Evolutionary conservation across 192 early-diverging fungal genomes (phyloP).

Genomic region (Coemansia sp.): DNA sequence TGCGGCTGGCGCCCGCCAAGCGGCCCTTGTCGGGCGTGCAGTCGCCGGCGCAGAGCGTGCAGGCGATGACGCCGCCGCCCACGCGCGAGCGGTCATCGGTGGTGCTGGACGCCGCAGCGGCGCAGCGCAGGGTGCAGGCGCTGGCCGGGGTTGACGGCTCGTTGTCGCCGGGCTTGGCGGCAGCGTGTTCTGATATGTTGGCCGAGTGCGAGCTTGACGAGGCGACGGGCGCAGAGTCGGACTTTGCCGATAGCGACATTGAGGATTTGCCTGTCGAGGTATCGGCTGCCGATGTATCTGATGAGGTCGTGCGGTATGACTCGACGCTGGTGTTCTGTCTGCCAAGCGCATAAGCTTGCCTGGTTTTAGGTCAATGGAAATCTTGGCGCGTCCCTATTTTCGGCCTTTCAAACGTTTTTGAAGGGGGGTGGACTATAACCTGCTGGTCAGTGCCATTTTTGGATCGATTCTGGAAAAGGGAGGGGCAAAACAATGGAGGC

Average conservation of each 20-base stretch:
- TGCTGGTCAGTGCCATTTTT: too few relatives aligned
- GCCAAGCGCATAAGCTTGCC: background rate
- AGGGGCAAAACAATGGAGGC: too few relatives aligned
- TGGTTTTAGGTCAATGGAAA: too few relatives aligned
- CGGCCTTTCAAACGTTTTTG: too few relatives aligned
- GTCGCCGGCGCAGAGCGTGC: background rate
- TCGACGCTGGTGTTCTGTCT: slow-evolving; percentile 14
- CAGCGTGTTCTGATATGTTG: slow-evolving; percentile 7
- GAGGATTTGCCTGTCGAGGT: slow-evolving; percentile 1
- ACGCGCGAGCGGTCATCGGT: slow-evolving; percentile 18
- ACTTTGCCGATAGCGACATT: slow-evolving; percentile 23
- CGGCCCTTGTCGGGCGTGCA: background rate
- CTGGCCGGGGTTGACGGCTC: background rate
- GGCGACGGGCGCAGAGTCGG: slow-evolving; percentile 14
- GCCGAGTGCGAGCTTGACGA: slow-evolving; percentile 1
- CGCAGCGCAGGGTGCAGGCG: background rate
- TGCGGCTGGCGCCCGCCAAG: slow-evolving; percentile 12
- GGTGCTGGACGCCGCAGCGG: background rate
- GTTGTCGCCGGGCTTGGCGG: slow-evolving; percentile 18
- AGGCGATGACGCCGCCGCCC: slow-evolving; percentile 18
- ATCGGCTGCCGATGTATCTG: background rate
- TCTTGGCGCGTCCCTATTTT: too few relatives aligned
- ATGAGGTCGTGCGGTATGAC: slow-evolving; percentile 11
- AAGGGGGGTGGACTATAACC: too few relatives aligned
- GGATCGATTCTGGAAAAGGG: too few relatives aligned